These are phyloP conservation scores for Sanghuangporus baumii DNA, from an alignment of 1,284 basidiomycete species.

Conservation along the genomic window DNA sequence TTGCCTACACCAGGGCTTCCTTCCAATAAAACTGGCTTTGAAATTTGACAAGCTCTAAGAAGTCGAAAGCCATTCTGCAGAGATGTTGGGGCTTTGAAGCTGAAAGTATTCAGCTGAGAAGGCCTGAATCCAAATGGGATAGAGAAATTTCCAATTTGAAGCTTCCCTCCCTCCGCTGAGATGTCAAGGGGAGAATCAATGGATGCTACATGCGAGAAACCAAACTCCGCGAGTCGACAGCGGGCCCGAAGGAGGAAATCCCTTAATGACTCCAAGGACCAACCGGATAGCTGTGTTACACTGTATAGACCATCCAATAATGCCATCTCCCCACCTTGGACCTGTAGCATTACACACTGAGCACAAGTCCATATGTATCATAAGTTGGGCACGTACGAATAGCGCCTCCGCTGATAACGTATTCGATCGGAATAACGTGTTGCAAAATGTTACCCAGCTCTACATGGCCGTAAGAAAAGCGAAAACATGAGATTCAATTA, in stretches of 20 bases:
- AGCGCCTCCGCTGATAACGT: slow-evolving; percentile 45
- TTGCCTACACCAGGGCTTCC: slow-evolving; percentile 99
- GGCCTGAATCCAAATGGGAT: slow-evolving; percentile 55
- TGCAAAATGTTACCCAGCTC: slow-evolving; percentile 93
- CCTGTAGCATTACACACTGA: slow-evolving; percentile 37
- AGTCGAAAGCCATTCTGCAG: slow-evolving; percentile 87
- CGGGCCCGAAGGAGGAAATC: slow-evolving; percentile 47
- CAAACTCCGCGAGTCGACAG: slow-evolving; percentile 43
- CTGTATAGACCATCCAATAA: slow-evolving; percentile 75
- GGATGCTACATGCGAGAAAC: slow-evolving; percentile 32
- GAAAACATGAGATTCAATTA: background rate
- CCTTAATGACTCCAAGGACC: slow-evolving; percentile 34
- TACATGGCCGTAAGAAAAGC: slow-evolving; percentile 27
- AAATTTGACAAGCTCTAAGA: slow-evolving; percentile 83
- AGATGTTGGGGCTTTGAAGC: slow-evolving; percentile 86
- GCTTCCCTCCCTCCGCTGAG: background rate
- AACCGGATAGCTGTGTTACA: slow-evolving; percentile 35
- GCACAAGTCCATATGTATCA: slow-evolving; percentile 7
- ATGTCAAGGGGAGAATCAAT: background rate
- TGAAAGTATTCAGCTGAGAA: slow-evolving; percentile 52
- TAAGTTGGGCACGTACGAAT: slow-evolving; percentile 57
- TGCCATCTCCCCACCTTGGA: slow-evolving; percentile 85
- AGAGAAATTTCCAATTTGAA: slow-evolving; percentile 76
- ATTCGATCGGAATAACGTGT: slow-evolving; percentile 44
- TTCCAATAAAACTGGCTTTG: slow-evolving; percentile 92